A percentile compares a stretch with the other conserved stretches of the same genome.
phyloP scores from a whole-genome alignment of 352 stramenopile genomes.

The Chrysophaeum taylorii region DNA sequence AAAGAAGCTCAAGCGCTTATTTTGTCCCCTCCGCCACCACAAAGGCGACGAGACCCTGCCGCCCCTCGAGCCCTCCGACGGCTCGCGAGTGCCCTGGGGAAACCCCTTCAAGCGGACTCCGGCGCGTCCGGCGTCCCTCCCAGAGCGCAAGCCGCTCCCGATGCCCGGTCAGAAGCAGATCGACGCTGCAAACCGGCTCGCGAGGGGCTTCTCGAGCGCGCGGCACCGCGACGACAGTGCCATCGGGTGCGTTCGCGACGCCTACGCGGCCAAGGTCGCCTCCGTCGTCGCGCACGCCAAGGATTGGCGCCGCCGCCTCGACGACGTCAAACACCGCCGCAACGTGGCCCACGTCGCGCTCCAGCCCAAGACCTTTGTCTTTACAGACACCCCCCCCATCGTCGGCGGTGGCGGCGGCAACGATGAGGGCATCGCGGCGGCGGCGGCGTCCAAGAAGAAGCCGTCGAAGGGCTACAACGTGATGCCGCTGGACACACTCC shows the following conservation, averaged over 20 bases:
- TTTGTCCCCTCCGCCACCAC: slow-evolving; percentile 32
- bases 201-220: slow-evolving; percentile 16
- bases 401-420: no score
- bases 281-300: neutral
- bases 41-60: neutral
- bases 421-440: no score
- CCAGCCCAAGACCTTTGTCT: slow-evolving; percentile 11
- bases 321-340: neutral
- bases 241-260: neutral
- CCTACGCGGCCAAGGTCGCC: neutral
- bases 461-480: no score
- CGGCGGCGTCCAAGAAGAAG: no score
- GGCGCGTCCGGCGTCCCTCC: slow-evolving; percentile 24
- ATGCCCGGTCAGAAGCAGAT: slow-evolving; percentile 31
- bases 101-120: neutral
- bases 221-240: neutral
- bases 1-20: slow-evolving; percentile 31
- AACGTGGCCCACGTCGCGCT: neutral
- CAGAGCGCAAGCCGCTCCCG: slow-evolving; percentile 30
- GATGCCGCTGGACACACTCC: no score
- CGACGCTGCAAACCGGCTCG: slow-evolving; percentile 33
- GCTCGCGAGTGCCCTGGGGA: neutral
- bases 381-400: neutral
- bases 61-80: slow-evolving; percentile 13
- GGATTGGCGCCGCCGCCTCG: neutral